phyloP scores from a whole-genome alignment of 2,329 filamentous ascomycete genomes.

The Fusarium tricinctum region DNA sequence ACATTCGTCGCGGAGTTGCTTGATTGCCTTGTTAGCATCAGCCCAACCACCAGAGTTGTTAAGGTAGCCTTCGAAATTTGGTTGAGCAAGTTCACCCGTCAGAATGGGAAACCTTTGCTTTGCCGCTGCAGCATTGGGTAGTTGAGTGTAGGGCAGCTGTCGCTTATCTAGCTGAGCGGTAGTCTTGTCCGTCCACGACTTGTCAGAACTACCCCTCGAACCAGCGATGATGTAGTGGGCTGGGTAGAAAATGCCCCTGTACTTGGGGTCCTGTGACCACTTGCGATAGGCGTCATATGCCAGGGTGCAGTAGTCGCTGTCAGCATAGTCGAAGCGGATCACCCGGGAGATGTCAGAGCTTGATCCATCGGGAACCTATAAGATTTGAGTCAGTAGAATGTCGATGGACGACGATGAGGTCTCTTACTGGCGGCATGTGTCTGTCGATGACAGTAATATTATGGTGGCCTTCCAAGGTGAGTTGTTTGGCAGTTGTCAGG shows the following conservation, averaged over 20 bases:
- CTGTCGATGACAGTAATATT: constrained; percentile 54
- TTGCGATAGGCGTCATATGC: constrained; percentile 53
- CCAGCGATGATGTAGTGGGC: constrained; percentile 25
- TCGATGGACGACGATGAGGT: not conserved
- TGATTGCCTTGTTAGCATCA: constrained; percentile 38
- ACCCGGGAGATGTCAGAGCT: constrained; percentile 56
- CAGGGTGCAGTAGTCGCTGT: constrained; percentile 70
- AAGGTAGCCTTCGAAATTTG: constrained; percentile 32
- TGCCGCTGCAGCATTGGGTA: constrained; percentile 6
- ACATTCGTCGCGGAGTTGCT: constrained; percentile 34
- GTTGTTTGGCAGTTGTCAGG: constrained; percentile 49
- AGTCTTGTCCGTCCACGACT: constrained; percentile 35
- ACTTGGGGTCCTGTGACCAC: constrained; percentile 30
- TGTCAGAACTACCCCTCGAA: not conserved
- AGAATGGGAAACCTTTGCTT: constrained; percentile 16
- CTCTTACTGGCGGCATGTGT: constrained; percentile 51
- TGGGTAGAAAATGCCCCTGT: constrained; percentile 31
- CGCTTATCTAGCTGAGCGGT: constrained; percentile 27
- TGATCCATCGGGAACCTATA: constrained; percentile 51
- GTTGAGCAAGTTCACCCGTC: constrained; percentile 22
- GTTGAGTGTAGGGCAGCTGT: constrained; percentile 9
- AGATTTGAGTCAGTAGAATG: not conserved
- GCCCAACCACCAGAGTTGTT: constrained; percentile 38
- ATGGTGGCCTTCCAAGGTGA: constrained; percentile 49
- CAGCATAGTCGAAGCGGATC: constrained; percentile 70